Evolutionary conservation across 306 rosid genomes (phyloP).

Genomic region (Prunus mume): DNA sequence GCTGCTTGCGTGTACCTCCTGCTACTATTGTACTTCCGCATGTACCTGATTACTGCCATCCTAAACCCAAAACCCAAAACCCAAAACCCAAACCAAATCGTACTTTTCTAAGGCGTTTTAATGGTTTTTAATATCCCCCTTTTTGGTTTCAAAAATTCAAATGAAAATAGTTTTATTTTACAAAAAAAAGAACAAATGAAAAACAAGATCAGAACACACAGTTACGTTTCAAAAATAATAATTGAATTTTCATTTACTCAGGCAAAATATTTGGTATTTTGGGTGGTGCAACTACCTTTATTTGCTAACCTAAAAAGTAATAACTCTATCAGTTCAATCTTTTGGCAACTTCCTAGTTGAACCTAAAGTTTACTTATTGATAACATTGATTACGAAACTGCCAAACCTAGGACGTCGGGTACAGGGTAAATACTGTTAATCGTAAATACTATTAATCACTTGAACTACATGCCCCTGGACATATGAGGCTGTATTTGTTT

Average conservation of each 20-base stretch:
- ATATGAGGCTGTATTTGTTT: background rate
- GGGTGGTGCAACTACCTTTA: background rate
- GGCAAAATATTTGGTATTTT: background rate
- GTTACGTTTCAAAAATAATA: no score
- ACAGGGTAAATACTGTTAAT: no score
- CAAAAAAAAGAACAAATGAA: no score
- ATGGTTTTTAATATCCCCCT: background rate
- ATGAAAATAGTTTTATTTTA: no score
- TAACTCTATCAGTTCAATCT: no score
- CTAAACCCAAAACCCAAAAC: background rate
- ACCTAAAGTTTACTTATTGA: background rate
- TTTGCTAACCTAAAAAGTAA: no score
- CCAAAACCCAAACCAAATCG: background rate
- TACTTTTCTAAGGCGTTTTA: background rate
- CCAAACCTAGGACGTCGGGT: background rate
- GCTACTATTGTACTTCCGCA: background rate
- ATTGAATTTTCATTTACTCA: background rate
- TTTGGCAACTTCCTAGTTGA: background rate
- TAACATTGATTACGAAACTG: background rate
- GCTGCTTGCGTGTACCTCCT: constrained; percentile 19
- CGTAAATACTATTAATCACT: no score
- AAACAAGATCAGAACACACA: no score
- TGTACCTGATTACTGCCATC: background rate
- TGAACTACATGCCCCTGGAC: background rate
- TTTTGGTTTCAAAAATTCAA: background rate